phyloP scores from a whole-genome alignment of 1,284 basidiomycete species.

The Marasmius tenuissimus region DNA sequence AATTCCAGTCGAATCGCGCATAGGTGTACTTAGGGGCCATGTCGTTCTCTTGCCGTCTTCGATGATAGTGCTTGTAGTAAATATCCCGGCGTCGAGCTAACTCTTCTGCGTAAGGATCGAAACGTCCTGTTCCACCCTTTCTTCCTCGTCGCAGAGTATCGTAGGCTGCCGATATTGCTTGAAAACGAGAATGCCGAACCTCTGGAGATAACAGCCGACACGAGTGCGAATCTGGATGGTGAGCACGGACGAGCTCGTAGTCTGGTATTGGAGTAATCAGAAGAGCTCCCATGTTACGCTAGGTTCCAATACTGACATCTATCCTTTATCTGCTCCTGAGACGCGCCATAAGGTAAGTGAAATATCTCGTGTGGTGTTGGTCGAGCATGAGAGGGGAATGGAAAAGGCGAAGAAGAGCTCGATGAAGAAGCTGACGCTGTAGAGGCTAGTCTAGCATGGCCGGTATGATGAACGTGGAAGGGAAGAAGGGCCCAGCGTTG shows the following conservation, averaged over 20 bases:
- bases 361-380: conserved; percentile 55
- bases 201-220: conserved; percentile 30
- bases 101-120: conserved; percentile 36
- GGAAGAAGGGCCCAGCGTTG: conserved; percentile 7
- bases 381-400: conserved; percentile 40
- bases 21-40: conserved; percentile 5
- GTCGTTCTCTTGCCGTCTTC: not conserved
- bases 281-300: not conserved
- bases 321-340: conserved; percentile 46
- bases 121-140: conserved; percentile 8
- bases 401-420: conserved; percentile 23
- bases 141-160: conserved; percentile 35
- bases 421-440: conserved; percentile 6
- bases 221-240: conserved; percentile 48
- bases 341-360: conserved; percentile 44
- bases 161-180: conserved; percentile 49
- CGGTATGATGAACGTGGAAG: conserved; percentile 11
- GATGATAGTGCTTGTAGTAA: conserved; percentile 14
- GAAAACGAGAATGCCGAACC: conserved; percentile 46
- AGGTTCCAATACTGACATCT: conserved; percentile 38
- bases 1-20: conserved; percentile 25
- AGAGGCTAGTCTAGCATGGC: conserved; percentile 7
- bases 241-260: conserved; percentile 52
- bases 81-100: conserved; percentile 35
- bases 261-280: conserved; percentile 30